Evolutionary conservation across 257 asterid species (phyloP).

Genomic region (Petrea volubilis): DNA sequence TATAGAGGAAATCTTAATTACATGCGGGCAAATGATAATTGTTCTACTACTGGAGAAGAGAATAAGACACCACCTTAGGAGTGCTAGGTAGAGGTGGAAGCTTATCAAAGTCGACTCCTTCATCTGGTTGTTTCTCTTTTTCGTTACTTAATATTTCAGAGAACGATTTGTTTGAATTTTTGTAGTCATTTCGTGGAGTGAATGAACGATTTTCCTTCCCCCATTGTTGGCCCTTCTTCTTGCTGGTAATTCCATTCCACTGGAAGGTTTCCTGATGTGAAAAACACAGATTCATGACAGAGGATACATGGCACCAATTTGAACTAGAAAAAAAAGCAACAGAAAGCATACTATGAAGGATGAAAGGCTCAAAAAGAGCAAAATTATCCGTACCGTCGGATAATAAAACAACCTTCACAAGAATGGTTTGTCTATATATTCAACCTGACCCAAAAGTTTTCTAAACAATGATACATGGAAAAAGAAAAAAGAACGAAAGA

Average conservation of each 20-base stretch:
- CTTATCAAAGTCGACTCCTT: slow-evolving; percentile 58
- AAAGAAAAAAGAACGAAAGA: not conserved
- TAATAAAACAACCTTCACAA: slow-evolving; percentile 3
- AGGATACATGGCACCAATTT: slow-evolving; percentile 11
- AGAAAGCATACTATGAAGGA: slow-evolving; percentile 7
- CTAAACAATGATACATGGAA: not conserved
- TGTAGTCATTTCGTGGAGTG: slow-evolving; percentile 43
- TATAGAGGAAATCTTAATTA: slow-evolving; percentile 1
- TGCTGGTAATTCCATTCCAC: slow-evolving; percentile 91
- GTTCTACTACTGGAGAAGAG: slow-evolving; percentile 2
- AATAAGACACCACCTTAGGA: slow-evolving; percentile 60
- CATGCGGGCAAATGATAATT: not conserved
- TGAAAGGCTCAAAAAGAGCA: not conserved
- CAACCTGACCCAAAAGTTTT: slow-evolving; percentile 4
- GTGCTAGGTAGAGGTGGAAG: slow-evolving; percentile 65
- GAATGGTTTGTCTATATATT: not conserved
- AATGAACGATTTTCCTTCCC: slow-evolving; percentile 61
- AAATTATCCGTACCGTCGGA: not conserved
- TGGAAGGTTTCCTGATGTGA: slow-evolving; percentile 55
- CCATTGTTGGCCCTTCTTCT: slow-evolving; percentile 94
- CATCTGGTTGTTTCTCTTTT: slow-evolving; percentile 35
- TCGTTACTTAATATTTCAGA: slow-evolving; percentile 32
- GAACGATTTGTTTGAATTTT: slow-evolving; percentile 33
- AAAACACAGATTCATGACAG: slow-evolving; percentile 13
- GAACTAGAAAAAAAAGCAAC: slow-evolving; percentile 11